These are phyloP conservation scores for Penicillium sclerotigenum DNA, from an alignment of 2,329 filamentous ascomycete species.

Conservation along the genomic window DNA sequence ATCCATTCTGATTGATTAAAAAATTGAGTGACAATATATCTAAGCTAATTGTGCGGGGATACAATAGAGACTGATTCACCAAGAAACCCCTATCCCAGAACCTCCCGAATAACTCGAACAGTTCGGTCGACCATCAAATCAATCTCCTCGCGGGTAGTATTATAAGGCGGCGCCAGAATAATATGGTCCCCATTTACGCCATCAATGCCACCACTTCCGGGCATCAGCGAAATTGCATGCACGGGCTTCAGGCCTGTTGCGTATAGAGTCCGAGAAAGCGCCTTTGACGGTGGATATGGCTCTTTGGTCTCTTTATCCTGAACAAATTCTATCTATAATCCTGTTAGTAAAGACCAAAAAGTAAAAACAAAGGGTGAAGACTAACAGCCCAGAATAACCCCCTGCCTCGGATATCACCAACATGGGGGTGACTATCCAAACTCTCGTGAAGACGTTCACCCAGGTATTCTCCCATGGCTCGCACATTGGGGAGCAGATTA, in stretches of 20 bases:
- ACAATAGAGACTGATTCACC: neutral
- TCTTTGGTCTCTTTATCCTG: conserved; percentile 50
- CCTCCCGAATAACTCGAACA: conserved; percentile 41
- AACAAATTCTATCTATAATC: conserved; percentile 53
- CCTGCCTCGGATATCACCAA: conserved; percentile 54
- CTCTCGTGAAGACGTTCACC: conserved; percentile 41
- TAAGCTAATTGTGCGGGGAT: neutral
- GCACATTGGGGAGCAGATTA: conserved; percentile 46
- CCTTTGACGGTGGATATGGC: conserved; percentile 45
- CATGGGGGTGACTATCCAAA: conserved; percentile 44
- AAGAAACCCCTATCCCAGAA: conserved; percentile 14
- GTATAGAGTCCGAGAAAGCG: conserved; percentile 47
- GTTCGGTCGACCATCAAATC: conserved; percentile 49
- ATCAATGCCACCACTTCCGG: conserved; percentile 51
- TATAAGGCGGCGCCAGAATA: conserved; percentile 54
- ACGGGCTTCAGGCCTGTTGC: conserved; percentile 41
- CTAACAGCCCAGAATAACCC: conserved; percentile 56
- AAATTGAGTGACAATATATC: neutral
- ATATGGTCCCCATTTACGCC: conserved; percentile 54
- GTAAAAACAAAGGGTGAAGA: conserved; percentile 12
- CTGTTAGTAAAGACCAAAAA: conserved; percentile 1
- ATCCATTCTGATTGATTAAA: neutral
- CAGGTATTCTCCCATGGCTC: conserved; percentile 30
- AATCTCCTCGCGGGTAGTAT: conserved; percentile 48
- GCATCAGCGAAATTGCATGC: conserved; percentile 52